Base-by-base conservation (phyloP, 306 rosid genomes). In the Rosa chinensis region DNA sequence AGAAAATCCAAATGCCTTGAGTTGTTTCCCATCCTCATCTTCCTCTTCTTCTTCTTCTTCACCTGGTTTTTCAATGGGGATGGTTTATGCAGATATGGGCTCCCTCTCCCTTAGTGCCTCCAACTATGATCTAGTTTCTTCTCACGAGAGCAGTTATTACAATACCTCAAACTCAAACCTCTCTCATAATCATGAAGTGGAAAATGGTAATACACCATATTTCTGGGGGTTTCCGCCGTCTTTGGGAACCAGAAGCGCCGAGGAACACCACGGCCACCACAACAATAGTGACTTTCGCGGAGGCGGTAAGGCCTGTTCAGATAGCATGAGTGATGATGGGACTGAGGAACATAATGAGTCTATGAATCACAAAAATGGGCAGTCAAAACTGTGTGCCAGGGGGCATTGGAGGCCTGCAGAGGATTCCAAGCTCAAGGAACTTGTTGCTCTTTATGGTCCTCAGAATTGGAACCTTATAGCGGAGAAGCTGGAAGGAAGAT, bases 401-500 rank as follows among this genome's bases (percentile, higher is more conserved):
- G 99, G 99, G 25, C 99, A 96, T 87, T 96, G 99, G 99, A 87
- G 99, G 74, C 99, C 99, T 8, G 99, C 98, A 5, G 99, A 96
- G 83, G 99, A 96, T 77, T 68, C 96, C 16, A 96, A 93, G 91
- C 90, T 96, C 28, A 96, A 92, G 84, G 99, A 96, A 44, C 97
- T 96, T 42, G 99, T 96, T 0, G 86, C 96, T 55, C 93, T 90
- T 44, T 96, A 93, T 82, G 99, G 99, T 62, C 98, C 99, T 76
- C 99, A 96, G 67, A 96, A 96, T 80, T 96, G 99, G 99, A 96
- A 96, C 79, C 92, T 96, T 20, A 96, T 96, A 48, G 99, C 99
- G 1, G 96, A 96, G 45, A 96, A 93, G 91, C 81, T 96, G 20
- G 92, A 96, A 84, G 99, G 99, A 82, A 96, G 99, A 93, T 96